Evolutionary conservation across 2,329 filamentous ascomycete species (phyloP).

Genomic region (Colletotrichum eleusines): DNA sequence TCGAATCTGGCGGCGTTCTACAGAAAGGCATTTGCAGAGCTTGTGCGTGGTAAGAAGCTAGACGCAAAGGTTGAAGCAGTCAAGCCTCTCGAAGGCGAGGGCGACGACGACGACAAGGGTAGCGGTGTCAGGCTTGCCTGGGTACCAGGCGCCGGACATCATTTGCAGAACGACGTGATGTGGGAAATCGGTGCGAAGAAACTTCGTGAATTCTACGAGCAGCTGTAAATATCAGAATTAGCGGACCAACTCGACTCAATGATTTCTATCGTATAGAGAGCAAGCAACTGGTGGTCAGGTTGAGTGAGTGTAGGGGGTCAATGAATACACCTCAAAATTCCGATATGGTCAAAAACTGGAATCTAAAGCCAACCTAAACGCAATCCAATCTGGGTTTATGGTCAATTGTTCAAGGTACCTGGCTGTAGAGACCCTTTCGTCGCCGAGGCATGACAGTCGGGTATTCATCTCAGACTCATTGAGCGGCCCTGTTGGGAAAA

Average conservation of each 20-base stretch:
- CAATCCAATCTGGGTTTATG: not conserved
- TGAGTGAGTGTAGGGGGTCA: not conserved
- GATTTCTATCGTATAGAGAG: not conserved
- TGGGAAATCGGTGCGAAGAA: constrained; percentile 62
- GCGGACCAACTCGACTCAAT: not conserved
- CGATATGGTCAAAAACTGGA: no score
- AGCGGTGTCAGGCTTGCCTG: constrained; percentile 56
- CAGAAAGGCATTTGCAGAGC: constrained; percentile 47
- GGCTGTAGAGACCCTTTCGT: not conserved
- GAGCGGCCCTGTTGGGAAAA: constrained; percentile 16
- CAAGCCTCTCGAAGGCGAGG: constrained; percentile 42
- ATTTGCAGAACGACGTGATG: constrained; percentile 64
- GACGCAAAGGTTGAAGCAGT: constrained; percentile 43
- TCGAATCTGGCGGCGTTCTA: constrained; percentile 55
- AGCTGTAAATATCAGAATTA: constrained; percentile 7
- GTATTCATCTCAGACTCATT: not conserved
- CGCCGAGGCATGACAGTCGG: not conserved
- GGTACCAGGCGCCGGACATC: constrained; percentile 61
- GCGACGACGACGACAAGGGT: constrained; percentile 46
- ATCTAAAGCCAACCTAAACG: no score
- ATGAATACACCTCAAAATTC: not conserved
- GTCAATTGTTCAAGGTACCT: no score
- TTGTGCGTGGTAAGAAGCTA: constrained; percentile 49
- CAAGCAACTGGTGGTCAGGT: not conserved
- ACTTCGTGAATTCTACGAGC: constrained; percentile 55